These are phyloP conservation scores for Tulasnella sp. DNA, from an alignment of 768 basidiomycete genomes.

Conservation along the genomic window DNA sequence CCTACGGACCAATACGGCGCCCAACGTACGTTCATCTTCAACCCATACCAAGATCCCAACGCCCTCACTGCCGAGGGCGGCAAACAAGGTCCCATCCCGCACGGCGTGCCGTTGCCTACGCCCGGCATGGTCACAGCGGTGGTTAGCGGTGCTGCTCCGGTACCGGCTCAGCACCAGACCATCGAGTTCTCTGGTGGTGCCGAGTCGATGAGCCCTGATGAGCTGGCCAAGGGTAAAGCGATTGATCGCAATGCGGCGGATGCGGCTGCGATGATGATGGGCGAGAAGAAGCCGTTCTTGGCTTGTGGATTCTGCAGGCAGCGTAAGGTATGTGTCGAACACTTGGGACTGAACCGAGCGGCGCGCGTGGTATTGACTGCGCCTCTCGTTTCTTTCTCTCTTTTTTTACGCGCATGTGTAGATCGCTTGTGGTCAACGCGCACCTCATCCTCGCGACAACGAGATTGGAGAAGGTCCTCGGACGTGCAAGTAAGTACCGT, in stretches of 20 bases:
- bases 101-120: neutral
- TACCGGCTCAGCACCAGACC: neutral
- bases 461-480: constrained; percentile 9
- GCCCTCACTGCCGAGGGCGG: neutral
- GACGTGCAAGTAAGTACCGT: constrained; percentile 14
- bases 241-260: neutral
- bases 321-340: constrained; percentile 6
- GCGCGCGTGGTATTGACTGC: neutral
- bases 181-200: constrained; percentile 7
- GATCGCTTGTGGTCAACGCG: constrained; percentile 17
- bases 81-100: neutral
- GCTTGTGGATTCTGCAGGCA: constrained; percentile 17
- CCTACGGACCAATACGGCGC: neutral
- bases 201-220: neutral
- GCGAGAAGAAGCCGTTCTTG: constrained; percentile 19
- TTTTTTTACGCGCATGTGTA: neutral
- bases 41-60: neutral
- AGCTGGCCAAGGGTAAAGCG: neutral
- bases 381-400: neutral
- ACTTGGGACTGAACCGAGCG: neutral
- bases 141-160: neutral
- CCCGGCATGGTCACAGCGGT: neutral
- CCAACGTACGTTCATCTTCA: neutral
- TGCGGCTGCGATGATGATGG: neutral
- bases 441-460: constrained; percentile 1